Evolutionary conservation across 306 rosid genomes (phyloP).

Genomic region (Geum urbanum): DNA sequence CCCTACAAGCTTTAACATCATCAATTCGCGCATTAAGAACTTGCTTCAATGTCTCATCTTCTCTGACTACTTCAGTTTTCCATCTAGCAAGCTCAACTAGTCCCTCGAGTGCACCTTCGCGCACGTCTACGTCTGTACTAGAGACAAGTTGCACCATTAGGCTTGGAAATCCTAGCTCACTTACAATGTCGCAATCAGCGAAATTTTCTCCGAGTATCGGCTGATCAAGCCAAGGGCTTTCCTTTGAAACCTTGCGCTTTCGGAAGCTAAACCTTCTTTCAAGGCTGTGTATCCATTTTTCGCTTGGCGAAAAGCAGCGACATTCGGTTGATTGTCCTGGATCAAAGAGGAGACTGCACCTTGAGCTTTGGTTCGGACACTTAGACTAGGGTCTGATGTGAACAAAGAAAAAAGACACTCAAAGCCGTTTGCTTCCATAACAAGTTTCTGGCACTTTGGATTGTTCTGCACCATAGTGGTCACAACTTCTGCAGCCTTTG

Average conservation of each 20-base stretch:
- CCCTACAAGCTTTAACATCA: constrained; percentile 67
- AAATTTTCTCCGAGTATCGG: constrained; percentile 54
- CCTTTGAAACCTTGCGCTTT: constrained; percentile 83
- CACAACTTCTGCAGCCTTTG: constrained; percentile 92
- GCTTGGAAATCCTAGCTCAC: constrained; percentile 67
- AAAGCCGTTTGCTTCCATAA: constrained; percentile 86
- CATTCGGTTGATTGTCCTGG: constrained; percentile 65
- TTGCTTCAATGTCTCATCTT: constrained; percentile 56
- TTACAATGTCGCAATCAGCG: constrained; percentile 52
- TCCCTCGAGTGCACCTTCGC: constrained; percentile 78
- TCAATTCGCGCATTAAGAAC: constrained; percentile 75
- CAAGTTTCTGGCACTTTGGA: constrained; percentile 81
- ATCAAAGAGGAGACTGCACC: constrained; percentile 92
- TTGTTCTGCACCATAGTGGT: constrained; percentile 91
- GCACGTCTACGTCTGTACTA: constrained; percentile 63
- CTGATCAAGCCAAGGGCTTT: constrained; percentile 83
- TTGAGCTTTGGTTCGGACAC: constrained; percentile 64
- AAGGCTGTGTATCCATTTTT: constrained; percentile 68
- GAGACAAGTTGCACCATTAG: constrained; percentile 68
- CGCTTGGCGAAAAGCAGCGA: constrained; percentile 68
- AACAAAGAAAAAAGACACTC: constrained; percentile 69
- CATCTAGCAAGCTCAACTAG: constrained; percentile 57
- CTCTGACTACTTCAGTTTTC: constrained; percentile 26
- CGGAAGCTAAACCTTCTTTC: constrained; percentile 65
- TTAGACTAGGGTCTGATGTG: constrained; percentile 69